phyloP scores from a whole-genome alignment of 2,329 filamentous ascomycete genomes.

The Neofusicoccum kwambonambiense region DNA sequence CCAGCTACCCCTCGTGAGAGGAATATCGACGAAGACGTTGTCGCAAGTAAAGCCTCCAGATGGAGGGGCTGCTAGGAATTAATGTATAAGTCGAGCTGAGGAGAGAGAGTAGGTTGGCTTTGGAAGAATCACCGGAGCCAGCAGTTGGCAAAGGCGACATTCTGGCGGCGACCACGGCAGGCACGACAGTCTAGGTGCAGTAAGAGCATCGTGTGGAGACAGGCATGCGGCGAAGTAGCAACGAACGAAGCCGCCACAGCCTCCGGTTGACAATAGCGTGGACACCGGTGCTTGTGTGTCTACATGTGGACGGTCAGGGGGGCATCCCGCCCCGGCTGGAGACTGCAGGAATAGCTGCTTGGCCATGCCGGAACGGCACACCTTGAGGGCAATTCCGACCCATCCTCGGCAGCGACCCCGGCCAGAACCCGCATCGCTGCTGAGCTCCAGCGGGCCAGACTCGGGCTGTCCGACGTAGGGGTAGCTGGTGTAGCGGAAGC shows the following conservation, averaged over 20 bases:
- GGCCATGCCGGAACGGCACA: no score
- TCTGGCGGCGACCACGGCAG: not conserved
- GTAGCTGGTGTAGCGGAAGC: not conserved
- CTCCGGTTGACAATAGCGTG: no score
- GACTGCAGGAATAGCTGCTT: no score
- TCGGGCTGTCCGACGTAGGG: not conserved
- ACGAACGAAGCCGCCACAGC: not conserved
- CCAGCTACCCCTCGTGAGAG: slow-evolving; percentile 47
- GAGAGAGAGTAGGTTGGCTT: not conserved
- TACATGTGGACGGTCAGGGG: no score
- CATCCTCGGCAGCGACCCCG: no score
- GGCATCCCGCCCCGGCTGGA: no score
- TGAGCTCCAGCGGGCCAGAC: not conserved
- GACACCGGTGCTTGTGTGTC: no score
- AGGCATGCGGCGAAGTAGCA: not conserved
- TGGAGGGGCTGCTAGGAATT: not conserved
- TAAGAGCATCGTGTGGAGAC: not conserved
- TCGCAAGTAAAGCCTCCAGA: slow-evolving; percentile 20
- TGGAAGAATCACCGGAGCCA: not conserved
- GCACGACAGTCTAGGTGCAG: not conserved
- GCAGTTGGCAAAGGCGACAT: not conserved
- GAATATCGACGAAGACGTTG: slow-evolving; percentile 50
- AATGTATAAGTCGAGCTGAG: not conserved
- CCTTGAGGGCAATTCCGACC: no score
- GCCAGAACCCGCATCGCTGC: no score